Conservation (phyloP, 164 flowering plant genomes). For the Euptelea pleiosperma region DNA sequence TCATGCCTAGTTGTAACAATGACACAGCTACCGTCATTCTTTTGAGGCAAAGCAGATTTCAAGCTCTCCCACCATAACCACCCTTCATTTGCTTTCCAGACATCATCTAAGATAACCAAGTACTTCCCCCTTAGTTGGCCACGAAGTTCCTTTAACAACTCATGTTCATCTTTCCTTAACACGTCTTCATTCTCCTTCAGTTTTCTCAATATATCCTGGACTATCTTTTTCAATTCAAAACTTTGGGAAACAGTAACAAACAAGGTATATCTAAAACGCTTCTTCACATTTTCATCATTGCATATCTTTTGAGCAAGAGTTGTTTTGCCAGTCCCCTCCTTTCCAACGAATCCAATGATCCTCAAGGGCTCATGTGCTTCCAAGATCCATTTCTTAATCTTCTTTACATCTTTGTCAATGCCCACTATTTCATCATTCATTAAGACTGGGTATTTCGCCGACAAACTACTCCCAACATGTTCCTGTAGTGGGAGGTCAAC, state of each 20-base stretch:
- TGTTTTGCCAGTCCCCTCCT: slow-evolving; percentile 7
- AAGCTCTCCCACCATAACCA: neutral
- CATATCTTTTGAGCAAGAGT: neutral
- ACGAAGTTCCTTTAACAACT: neutral
- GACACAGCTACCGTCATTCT: no score
- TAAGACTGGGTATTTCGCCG: neutral
- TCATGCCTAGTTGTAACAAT: no score
- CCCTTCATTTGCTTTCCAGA: neutral
- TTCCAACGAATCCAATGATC: slow-evolving; percentile 7
- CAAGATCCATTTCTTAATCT: neutral
- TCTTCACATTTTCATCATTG: neutral
- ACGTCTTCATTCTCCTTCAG: neutral
- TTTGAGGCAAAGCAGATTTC: neutral
- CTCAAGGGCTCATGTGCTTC: neutral
- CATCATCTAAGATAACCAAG: no score
- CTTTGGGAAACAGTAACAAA: neutral
- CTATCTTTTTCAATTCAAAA: neutral
- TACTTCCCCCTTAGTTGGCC: no score
- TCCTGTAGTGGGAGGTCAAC: no score
- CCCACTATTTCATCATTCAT: neutral
- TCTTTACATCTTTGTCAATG: neutral
- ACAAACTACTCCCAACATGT: neutral
- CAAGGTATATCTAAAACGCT: neutral
- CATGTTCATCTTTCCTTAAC: neutral
- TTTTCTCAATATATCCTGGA: neutral